These are phyloP conservation scores for Physaria fendleri DNA, from an alignment of 345 rosid genomes.

Conservation along the genomic window DNA sequence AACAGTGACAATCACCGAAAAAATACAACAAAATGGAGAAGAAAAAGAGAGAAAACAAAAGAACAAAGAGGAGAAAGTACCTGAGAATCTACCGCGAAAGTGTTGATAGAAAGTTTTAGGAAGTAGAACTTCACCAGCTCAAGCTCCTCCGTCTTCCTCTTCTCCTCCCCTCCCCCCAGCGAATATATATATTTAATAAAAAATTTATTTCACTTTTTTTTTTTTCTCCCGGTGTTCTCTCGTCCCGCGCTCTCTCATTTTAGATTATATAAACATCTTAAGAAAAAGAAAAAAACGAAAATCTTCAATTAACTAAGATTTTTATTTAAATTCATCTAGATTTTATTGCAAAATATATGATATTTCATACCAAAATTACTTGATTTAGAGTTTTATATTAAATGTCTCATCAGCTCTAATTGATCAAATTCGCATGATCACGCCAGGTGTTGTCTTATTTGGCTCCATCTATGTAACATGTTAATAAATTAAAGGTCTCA, in stretches of 20 bases:
- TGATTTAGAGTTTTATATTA: too few species aligned
- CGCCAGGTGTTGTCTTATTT: too few species aligned
- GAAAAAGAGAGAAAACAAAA: neutral
- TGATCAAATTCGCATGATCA: too few species aligned
- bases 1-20: conserved; percentile 10
- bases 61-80: conserved; percentile 6
- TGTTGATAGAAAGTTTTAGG: neutral
- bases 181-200: neutral
- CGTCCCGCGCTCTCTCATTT: conserved; percentile 36
- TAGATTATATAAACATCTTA: conserved; percentile 14
- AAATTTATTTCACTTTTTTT: neutral
- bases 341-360: neutral
- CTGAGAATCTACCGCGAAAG: conserved; percentile 5
- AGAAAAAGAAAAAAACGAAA: neutral
- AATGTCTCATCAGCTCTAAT: too few species aligned
- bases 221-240: neutral
- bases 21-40: neutral
- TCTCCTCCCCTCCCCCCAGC: neutral
- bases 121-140: conserved; percentile 17
- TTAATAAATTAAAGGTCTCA: too few species aligned
- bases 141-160: conserved; percentile 23
- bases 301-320: conserved; percentile 1
- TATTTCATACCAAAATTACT: conserved; percentile 23
- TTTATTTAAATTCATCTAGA: neutral
- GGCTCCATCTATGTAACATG: too few species aligned